These are phyloP conservation scores for Bombardia bombarda DNA, from an alignment of 495 filamentous ascomycete species.

Conservation along the genomic window DNA sequence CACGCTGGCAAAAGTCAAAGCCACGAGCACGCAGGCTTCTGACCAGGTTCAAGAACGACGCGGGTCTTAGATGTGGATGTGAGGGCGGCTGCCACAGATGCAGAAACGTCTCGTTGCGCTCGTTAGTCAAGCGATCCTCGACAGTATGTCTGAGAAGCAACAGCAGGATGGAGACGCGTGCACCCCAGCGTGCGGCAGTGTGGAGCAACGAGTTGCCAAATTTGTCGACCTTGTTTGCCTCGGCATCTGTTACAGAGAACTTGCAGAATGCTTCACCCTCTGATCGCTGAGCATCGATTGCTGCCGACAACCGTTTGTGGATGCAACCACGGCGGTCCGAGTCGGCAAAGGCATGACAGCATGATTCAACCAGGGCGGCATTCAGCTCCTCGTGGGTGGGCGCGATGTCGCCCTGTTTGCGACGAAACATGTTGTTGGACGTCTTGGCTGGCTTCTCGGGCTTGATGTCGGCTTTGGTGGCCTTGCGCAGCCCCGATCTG, in stretches of 20 bases:
- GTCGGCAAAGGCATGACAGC: conserved; percentile 15
- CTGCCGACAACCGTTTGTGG: conserved; percentile 21
- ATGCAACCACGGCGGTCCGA: conserved; percentile 10
- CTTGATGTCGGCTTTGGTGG: too few relatives aligned
- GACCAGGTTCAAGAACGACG: conserved; percentile 25
- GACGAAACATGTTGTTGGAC: conserved; percentile 9
- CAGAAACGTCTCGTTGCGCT: conserved; percentile 26
- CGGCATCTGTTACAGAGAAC: conserved; percentile 21
- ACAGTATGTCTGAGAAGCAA: conserved; percentile 22
- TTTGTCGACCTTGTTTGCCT: conserved; percentile 22
- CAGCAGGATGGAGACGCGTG: conserved; percentile 21
- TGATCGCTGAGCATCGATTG: conserved; percentile 19
- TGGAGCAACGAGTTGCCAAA: conserved; percentile 27
- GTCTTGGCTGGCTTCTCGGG: too few relatives aligned
- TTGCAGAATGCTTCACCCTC: conserved; percentile 17
- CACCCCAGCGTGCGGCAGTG: conserved; percentile 25
- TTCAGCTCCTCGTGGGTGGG: conserved; percentile 19
- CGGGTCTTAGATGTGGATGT: conserved; percentile 16
- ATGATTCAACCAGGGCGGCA: conserved; percentile 19
- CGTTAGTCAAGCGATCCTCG: conserved; percentile 21
- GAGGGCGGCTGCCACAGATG: conserved; percentile 24
- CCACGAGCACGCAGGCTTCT: conserved; percentile 19
- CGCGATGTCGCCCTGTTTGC: conserved; percentile 11
- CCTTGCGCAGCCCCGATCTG: too few relatives aligned
- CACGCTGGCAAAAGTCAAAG: conserved; percentile 26